Base-by-base conservation (phyloP, 2,329 filamentous ascomycete species). In the Fusarium proliferatum region DNA sequence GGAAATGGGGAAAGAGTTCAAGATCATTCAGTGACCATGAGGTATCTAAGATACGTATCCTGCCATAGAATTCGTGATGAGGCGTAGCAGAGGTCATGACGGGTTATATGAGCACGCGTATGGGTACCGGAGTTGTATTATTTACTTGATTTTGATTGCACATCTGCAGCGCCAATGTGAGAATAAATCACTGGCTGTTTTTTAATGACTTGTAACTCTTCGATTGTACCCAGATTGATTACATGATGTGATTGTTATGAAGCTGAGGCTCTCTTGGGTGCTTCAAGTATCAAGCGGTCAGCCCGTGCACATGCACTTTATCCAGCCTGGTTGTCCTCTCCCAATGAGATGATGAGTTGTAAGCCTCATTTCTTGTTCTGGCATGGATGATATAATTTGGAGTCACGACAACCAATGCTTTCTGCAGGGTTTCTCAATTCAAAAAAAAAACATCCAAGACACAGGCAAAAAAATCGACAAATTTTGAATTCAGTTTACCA, bases 201-300 rank as follows among this genome's bases (percentile, higher is more conserved):
- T 5, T 13, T 1, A 8, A 10, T 13, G 15, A 28, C 19, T 17
- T n/a, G 3, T 5, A 55, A 30, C 13, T n/a, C 15, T 30, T 28
- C 10, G 5, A 28, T 17, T 3, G 9, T 12, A 23, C 11, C n/a
- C n/a, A 26, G 11, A 19, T 10, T 26, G 33, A 34, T 19, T 26
- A 41, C 23, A 55, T 55, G 23, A 30, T 17, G 11, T n/a, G 19
- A 30, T n/a, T 33, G 11, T 33, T n/a, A 23, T 19, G 5, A 17
- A 19, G 26, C 21, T 43, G 28, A 28, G 28, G 30, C 13, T 26
- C 17, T 48, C n/a, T n/a, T 4, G 13, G 1, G 9, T 28, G 5
- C 8, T 12, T 16, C 10, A 17, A 53, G 39, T n/a, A 9, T 16
- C 13, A 28, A 36, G 63, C 63, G 63, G 63, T 65, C 60, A 56